phyloP scores from a whole-genome alignment of 1,284 basidiomycete species.

The Trametes polyzona region DNA sequence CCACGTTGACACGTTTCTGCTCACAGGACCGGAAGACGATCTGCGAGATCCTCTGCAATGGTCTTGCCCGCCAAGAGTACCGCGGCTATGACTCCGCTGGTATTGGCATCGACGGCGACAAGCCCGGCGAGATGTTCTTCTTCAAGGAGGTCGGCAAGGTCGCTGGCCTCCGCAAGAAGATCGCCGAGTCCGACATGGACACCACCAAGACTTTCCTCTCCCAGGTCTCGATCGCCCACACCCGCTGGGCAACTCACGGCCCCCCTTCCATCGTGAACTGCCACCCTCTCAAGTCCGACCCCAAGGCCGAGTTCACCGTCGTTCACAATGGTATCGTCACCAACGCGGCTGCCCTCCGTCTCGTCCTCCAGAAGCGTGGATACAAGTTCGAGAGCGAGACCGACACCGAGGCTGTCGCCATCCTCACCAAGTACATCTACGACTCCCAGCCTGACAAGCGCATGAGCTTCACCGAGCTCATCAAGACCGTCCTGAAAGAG shows the following conservation, averaged over 20 bases:
- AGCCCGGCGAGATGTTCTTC: constrained; percentile 75
- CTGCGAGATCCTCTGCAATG: constrained; percentile 91
- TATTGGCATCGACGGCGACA: constrained; percentile 94
- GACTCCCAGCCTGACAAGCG: constrained; percentile 92
- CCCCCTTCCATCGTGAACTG: constrained; percentile 89
- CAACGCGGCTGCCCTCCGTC: constrained; percentile 88
- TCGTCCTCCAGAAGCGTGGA: constrained; percentile 95
- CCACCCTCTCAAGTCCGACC: constrained; percentile 93
- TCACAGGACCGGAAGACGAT: constrained; percentile 87
- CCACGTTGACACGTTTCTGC: constrained; percentile 6
- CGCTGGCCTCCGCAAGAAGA: constrained; percentile 90
- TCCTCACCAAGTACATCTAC: constrained; percentile 96
- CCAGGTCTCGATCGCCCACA: constrained; percentile 98
- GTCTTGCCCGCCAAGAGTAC: constrained; percentile 96
- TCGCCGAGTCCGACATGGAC: constrained; percentile 78
- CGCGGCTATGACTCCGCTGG: constrained; percentile 98
- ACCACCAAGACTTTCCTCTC: constrained; percentile 83
- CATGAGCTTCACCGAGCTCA: constrained; percentile 87
- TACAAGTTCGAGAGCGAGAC: constrained; percentile 96
- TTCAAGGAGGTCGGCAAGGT: constrained; percentile 99
- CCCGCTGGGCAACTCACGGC: constrained; percentile 99
- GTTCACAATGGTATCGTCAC: constrained; percentile 99
- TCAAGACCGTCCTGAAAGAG: constrained; percentile 98
- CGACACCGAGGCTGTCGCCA: constrained; percentile 97
- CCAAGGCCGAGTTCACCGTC: constrained; percentile 84